Conservation (phyloP, 2,329 filamentous ascomycete species). For the Paracorniculantispora psalliotae region DNA sequence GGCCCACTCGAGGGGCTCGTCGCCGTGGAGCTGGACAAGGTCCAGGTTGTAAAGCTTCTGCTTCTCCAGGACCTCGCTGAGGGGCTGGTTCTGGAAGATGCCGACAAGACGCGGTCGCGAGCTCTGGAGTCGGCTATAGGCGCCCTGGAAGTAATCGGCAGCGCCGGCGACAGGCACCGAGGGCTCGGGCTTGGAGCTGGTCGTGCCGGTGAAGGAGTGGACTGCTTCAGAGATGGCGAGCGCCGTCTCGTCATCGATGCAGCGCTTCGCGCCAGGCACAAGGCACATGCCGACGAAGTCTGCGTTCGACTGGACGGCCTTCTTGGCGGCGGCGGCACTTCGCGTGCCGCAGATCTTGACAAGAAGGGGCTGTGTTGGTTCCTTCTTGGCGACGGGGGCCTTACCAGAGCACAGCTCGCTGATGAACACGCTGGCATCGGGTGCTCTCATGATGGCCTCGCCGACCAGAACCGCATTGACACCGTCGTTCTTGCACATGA, state of each 20-base stretch:
- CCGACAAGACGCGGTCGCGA: constrained; percentile 75
- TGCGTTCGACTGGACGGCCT: constrained; percentile 79
- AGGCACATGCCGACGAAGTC: constrained; percentile 92
- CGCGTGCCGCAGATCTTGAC: constrained; percentile 97
- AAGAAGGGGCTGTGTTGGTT: constrained; percentile 47
- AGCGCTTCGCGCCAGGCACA: constrained; percentile 74
- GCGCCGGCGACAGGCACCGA: constrained; percentile 29
- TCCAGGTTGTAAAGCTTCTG: constrained; percentile 75
- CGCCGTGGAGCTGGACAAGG: constrained; percentile 86
- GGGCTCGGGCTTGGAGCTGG: constrained; percentile 28
- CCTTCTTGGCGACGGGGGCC: constrained; percentile 29
- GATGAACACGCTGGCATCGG: constrained; percentile 79
- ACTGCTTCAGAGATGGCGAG: constrained; percentile 75
- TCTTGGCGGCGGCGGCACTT: constrained; percentile 70
- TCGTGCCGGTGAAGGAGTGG: constrained; percentile 56
- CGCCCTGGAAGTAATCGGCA: constrained; percentile 67
- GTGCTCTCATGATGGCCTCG: constrained; percentile 90
- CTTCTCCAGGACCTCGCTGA: constrained; percentile 75
- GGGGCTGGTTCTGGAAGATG: constrained; percentile 87
- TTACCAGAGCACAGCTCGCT: constrained; percentile 68
- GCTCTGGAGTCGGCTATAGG: constrained; percentile 43
- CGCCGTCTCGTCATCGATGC: constrained; percentile 73
- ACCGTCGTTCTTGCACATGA: constrained; percentile 80
- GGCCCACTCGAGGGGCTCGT: constrained; percentile 90
- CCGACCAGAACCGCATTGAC: constrained; percentile 92